Base-by-base conservation (phyloP, 768 basidiomycete species). In the Mrakia frigida region DNA sequence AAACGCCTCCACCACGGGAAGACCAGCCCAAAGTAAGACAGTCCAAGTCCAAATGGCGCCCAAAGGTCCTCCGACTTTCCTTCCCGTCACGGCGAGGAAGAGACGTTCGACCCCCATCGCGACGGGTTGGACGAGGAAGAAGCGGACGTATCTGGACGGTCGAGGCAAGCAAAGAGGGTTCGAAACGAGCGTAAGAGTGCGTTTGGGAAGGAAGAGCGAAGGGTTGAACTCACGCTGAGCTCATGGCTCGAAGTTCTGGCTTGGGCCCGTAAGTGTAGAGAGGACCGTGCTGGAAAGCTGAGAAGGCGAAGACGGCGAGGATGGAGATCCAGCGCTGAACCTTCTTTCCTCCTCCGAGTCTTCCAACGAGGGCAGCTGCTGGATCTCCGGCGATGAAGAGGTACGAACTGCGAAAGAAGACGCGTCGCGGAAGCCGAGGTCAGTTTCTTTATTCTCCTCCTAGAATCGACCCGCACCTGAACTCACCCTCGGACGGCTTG, bases 331-430 rank as follows among this genome's bases (percentile, higher is more conserved):
- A 60, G 6, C 33, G 16, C 21, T 60, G 59, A 1, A 60, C n/a
- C 11, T 16, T n/a, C 10, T 14, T n/a, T 11, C 59, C 59, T n/a
- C 59, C 59, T 60, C 59, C 59, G n/a, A 60, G n/a, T 9, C 59
- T 25, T 0, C 59, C n/a, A 60, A 33, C 59, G n/a, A 60, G n/a
- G 11, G 3, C 11, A 5, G 7, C n/a, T 9, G 59, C 59, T 3
- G 59, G 59, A 10, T 60, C 59, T 6, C 59, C 59, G 21, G n/a
- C 59, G 59, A 60, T n/a, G 59, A 60, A 60, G 59, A 60, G 59
- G 59, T 14, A 60, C 4, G 33, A 33, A 10, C 59, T 60, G n/a
- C 59, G 59, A 60, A 60, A 60, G n/a, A 60, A 11, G 33, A 18
- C n/a, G n/a, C n/a, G 33, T 28, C n/a, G 7, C n/a, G 7, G 16